Base-by-base conservation (phyloP, 176 grass and related monocot genomes). In the Metroxylon sagu region DNA sequence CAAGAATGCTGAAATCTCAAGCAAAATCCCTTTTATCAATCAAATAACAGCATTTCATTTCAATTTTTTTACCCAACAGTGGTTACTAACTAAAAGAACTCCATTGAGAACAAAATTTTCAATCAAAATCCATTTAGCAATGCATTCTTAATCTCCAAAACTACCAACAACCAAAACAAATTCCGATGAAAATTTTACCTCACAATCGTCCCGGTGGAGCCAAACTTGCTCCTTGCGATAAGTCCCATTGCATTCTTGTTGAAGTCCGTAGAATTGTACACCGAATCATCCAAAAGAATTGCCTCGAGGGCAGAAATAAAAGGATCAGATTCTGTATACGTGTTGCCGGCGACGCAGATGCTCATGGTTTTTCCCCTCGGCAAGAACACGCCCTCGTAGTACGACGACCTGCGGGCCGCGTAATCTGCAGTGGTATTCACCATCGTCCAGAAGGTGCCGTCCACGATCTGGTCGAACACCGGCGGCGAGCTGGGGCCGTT, bases 181-280 rank as follows among this genome's bases (percentile, higher is more conserved):
- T 69, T 53, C 49, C 1, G 12, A 66, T 48, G 19, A 5, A 50
- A 8, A 5, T 51, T 59, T 74, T 64, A 97, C 93, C 84, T 88
- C 75, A 83, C 76, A 25, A 76, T 71, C 6, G 52, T 48, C n/a
- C 76, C 87, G 18, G 62, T 60, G 29, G 87, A 87, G 7, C 93
- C 93, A 59, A 98, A 98, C 65, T 69, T 85, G 73, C 69, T 98
- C 26, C 93, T 82, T 15, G 87, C 79, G 21, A 98, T 88, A 35
- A 98, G 84, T 4, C 83, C 93, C 84, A 98, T 88, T 62, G 81
- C 93, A 43, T 64, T 85, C 57, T 3, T 54, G 4, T 0, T 0
- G 54, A 88, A 97, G 75, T 88, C 18, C 27, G 93, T 98, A 25
- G 84, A 73, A 67, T 98, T 98, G 62, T 98, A 98, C 51, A 98